Conservation (phyloP, 768 basidiomycete genomes). For the Lactifluus subvellereus region DNA sequence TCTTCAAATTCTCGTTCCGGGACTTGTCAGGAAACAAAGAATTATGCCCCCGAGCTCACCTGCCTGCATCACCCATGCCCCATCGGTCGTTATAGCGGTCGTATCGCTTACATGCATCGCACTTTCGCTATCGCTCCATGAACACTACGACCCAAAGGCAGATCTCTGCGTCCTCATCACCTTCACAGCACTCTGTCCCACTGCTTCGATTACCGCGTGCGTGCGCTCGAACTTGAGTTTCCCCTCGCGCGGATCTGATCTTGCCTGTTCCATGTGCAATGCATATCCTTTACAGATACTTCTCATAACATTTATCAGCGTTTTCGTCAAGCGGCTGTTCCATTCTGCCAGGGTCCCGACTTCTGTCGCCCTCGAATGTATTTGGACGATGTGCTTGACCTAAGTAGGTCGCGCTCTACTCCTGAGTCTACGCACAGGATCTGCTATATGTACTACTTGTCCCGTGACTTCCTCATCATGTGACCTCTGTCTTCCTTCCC, state of each 20-base stretch:
- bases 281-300: not conserved
- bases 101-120: slow-evolving; percentile 13
- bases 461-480: too few species aligned
- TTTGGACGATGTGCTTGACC: slow-evolving; percentile 22
- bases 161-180: slow-evolving; percentile 21
- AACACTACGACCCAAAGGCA: slow-evolving; percentile 14
- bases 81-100: slow-evolving; percentile 6
- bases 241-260: not conserved
- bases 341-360: not conserved
- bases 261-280: not conserved
- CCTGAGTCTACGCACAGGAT: not conserved
- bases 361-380: slow-evolving; percentile 23
- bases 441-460: too few species aligned
- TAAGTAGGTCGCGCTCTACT: slow-evolving; percentile 8
- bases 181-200: slow-evolving; percentile 15
- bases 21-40: not conserved
- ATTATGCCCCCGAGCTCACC: not conserved
- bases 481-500: too few species aligned
- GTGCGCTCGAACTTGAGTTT: not conserved
- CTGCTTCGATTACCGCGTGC: not conserved
- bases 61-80: not conserved
- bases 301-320: not conserved
- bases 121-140: slow-evolving; percentile 10
- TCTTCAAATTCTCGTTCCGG: not conserved
- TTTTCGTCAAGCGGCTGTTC: slow-evolving; percentile 18